Evolutionary conservation across 2,329 filamentous ascomycete species (phyloP).

Genomic region (Ophiognomonia clavigignenti-juglandacearum): DNA sequence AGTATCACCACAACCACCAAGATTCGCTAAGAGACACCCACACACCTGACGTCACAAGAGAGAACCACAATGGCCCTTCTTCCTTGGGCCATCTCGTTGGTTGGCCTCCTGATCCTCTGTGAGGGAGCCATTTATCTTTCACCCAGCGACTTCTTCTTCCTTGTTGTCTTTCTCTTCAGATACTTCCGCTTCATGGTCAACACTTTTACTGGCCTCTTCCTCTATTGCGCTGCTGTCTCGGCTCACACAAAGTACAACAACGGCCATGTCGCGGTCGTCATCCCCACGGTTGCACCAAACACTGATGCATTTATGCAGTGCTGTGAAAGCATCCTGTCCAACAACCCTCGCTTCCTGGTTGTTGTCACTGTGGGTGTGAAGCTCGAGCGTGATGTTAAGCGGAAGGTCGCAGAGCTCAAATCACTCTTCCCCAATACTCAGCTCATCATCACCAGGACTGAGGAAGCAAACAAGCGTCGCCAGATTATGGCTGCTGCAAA

Average conservation of each 20-base stretch:
- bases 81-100: not conserved
- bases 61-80: no score
- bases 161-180: conserved; percentile 35
- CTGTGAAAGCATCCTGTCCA: conserved; percentile 33
- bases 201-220: conserved; percentile 30
- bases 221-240: conserved; percentile 31
- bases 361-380: conserved; percentile 39
- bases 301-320: conserved; percentile 36
- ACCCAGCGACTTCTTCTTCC: conserved; percentile 20
- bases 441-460: conserved; percentile 26
- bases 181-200: conserved; percentile 43
- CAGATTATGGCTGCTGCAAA: conserved; percentile 36
- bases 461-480: conserved; percentile 40
- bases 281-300: conserved; percentile 45
- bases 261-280: conserved; percentile 43
- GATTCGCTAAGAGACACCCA: no score
- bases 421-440: conserved; percentile 15
- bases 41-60: no score
- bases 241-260: conserved; percentile 26
- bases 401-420: conserved; percentile 10
- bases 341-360: conserved; percentile 33
- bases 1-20: no score
- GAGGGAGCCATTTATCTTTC: not conserved
- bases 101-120: not conserved
- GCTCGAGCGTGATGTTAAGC: conserved; percentile 20